phyloP scores from a whole-genome alignment of 345 rosid genomes.

The Cardamine chenopodiifolia region DNA sequence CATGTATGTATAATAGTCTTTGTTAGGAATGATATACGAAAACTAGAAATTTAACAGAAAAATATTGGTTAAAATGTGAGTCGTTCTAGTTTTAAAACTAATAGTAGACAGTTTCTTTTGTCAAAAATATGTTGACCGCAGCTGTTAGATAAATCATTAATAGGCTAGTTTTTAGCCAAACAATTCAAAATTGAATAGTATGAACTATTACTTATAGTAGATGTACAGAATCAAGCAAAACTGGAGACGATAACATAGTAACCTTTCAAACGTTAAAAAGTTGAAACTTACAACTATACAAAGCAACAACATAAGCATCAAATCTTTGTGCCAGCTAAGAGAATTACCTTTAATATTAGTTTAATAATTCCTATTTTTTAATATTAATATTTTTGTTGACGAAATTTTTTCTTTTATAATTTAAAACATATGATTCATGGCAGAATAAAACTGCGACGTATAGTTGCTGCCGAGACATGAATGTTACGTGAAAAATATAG shows the following conservation, averaged over 20 bases:
- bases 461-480: constrained; percentile 4
- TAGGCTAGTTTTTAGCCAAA: not conserved
- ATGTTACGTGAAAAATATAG: constrained; percentile 19
- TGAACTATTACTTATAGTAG: not conserved
- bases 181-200: not conserved
- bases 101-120: not conserved
- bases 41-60: not conserved
- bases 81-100: not conserved
- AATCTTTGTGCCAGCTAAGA: constrained; percentile 37
- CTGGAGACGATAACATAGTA: not conserved
- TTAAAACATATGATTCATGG: constrained; percentile 15
- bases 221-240: not conserved
- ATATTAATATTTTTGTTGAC: constrained; percentile 5
- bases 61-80: not conserved
- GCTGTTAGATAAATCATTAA: not conserved
- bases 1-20: not conserved
- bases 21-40: not conserved
- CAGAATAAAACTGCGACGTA: constrained; percentile 21
- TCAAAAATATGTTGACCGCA: not conserved
- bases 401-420: not conserved
- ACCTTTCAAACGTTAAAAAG: constrained; percentile 7
- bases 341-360: constrained; percentile 25
- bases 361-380: not conserved
- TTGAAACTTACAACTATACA: constrained; percentile 27
- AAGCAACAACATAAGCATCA: constrained; percentile 35